Base-by-base conservation (phyloP, 2,329 filamentous ascomycete species). In the Ustulina deusta region DNA sequence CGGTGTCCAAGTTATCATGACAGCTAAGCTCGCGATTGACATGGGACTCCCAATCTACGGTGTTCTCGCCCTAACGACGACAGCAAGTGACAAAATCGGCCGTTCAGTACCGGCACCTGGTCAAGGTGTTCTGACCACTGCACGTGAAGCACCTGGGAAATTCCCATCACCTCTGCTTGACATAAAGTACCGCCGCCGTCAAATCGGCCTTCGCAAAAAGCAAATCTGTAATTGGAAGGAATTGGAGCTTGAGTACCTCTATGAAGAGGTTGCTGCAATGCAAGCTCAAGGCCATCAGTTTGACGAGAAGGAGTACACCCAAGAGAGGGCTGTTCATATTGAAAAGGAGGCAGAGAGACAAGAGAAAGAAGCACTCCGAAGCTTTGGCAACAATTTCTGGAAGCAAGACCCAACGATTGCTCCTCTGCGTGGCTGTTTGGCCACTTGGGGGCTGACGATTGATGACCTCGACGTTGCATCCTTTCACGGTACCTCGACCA, bases 31-130 rank as follows among this genome's bases (percentile, higher is more conserved):
- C 72, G 96, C 96, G 49, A 85, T 99, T 62, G 96, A 99, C 72
- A 99, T 99, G 96, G 96, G 96, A 81, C 93, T 99, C 29, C 96
- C 96, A 13, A 98, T 99, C 77, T 94, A 99, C 78, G 95, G 95
- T 86, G 89, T 99, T 71, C 83, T 99, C 76, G 97, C 93, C 68
- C 88, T 97, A 77, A 97, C 95, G 48, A 93, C 94, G 48, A 99
- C 96, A 51, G 97, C 97, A 65, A 98, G 95, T 59, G 96, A 99
- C 87, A 98, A 99, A 90, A 99, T 97, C 80, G 96, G 96, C 58
- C 94, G 96, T 71, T 99, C 96, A 17, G 94, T 99, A 10, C 96
- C 96, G 65, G 96, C 96, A 69, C 96, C 96, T 64, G 96, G 96
- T 32, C 93, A 98, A 83, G 96, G 96, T 91, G 93, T 99, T 61